Conservation (phyloP, 352 stramenopile genomes). For the Halophytophthora batemanensis region DNA sequence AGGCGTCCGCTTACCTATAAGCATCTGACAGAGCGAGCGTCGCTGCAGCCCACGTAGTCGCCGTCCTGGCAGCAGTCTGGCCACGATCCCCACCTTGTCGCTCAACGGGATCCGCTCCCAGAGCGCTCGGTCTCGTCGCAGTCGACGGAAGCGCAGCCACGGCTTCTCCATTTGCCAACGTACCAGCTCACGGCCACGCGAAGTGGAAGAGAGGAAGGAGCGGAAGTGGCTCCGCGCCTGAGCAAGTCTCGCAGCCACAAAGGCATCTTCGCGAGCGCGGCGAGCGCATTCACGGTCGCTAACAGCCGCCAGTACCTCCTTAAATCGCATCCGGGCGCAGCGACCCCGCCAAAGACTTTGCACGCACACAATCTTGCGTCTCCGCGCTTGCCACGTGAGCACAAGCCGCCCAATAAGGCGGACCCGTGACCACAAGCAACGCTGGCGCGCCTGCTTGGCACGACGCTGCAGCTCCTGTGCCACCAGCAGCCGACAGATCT, state of each 20-base stretch:
- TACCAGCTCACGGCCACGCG: slow-evolving; percentile 16
- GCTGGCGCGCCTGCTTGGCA: slow-evolving; percentile 13
- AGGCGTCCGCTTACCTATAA: slow-evolving; percentile 10
- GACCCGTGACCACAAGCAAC: slow-evolving; percentile 16
- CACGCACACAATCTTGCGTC: slow-evolving; percentile 20
- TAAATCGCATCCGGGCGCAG: slow-evolving; percentile 12
- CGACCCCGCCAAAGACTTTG: slow-evolving; percentile 30
- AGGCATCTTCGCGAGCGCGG: slow-evolving; percentile 20
- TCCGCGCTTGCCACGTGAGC: slow-evolving; percentile 16
- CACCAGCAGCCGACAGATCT: slow-evolving; percentile 29
- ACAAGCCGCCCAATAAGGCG: slow-evolving; percentile 17
- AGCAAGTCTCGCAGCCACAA: slow-evolving; percentile 10
- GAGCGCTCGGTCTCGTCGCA: slow-evolving; percentile 6
- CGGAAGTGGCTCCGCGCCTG: slow-evolving; percentile 7
- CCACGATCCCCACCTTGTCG: slow-evolving; percentile 3
- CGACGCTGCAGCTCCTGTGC: too few relatives aligned
- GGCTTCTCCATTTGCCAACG: slow-evolving; percentile 23
- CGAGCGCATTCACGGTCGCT: slow-evolving; percentile 7
- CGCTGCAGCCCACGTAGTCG: slow-evolving; percentile 12
- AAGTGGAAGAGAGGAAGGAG: slow-evolving; percentile 16
- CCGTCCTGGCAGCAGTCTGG: slow-evolving; percentile 6
- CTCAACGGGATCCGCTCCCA: slow-evolving; percentile 11
- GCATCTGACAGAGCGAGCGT: slow-evolving; percentile 22
- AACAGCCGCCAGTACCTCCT: slow-evolving; percentile 1
- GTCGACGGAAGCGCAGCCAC: slow-evolving; percentile 22